phyloP scores from a whole-genome alignment of 805 yeast species.

The Metschnikowia peoriensis region DNA sequence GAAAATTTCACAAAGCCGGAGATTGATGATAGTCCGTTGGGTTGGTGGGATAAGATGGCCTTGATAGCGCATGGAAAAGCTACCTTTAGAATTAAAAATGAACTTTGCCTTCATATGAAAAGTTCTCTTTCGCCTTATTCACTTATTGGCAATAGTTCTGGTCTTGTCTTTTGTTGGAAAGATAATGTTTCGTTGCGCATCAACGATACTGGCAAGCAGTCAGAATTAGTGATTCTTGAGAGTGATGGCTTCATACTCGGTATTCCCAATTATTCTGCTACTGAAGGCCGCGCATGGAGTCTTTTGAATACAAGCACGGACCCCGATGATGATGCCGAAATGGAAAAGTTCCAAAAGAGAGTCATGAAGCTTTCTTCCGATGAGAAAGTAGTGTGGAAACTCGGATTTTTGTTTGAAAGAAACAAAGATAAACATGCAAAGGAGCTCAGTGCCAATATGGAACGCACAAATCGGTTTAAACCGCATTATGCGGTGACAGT shows the following conservation, averaged over 20 bases:
- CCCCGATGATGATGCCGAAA: slow-evolving; percentile 24
- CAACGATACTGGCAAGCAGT: slow-evolving; percentile 49
- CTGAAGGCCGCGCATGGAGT: slow-evolving; percentile 39
- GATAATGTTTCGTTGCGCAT: slow-evolving; percentile 49
- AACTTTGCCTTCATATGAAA: slow-evolving; percentile 62
- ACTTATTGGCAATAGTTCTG: slow-evolving; percentile 55
- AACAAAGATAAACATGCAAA: slow-evolving; percentile 35
- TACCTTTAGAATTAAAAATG: slow-evolving; percentile 46
- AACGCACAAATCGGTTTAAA: slow-evolving; percentile 47
- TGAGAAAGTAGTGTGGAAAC: slow-evolving; percentile 73
- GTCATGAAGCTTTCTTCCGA: slow-evolving; percentile 54
- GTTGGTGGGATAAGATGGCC: slow-evolving; percentile 55
- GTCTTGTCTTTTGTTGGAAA: slow-evolving; percentile 65
- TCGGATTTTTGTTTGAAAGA: slow-evolving; percentile 73
- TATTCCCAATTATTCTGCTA: slow-evolving; percentile 48
- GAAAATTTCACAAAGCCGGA: slow-evolving; percentile 46
- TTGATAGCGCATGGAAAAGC: slow-evolving; percentile 53
- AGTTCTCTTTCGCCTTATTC: slow-evolving; percentile 60
- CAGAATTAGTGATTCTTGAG: slow-evolving; percentile 50
- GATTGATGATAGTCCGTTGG: slow-evolving; percentile 44
- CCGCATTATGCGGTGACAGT: slow-evolving; percentile 66
- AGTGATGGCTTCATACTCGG: slow-evolving; percentile 58
- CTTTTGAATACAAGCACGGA: slow-evolving; percentile 26
- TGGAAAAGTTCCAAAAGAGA: slow-evolving; percentile 35
- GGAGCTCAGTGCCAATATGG: slow-evolving; percentile 37